phyloP scores from a whole-genome alignment of 257 asterid species.

The Salvia rosmarinus region DNA sequence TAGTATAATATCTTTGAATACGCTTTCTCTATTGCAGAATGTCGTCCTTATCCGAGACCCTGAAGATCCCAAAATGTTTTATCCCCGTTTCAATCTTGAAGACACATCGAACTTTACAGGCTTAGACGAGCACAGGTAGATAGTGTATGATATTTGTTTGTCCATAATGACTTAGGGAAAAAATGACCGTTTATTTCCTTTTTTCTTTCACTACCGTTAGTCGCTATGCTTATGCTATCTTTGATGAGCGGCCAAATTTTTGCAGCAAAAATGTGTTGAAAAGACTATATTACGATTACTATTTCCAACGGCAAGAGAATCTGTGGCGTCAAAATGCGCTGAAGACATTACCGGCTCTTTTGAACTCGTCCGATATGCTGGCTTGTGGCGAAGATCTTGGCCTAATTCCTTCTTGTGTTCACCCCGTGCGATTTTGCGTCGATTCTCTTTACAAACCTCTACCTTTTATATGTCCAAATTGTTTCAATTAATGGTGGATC shows the following conservation, averaged over 20 bases:
- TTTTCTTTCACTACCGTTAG: background rate
- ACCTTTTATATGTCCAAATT: background rate
- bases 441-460: background rate
- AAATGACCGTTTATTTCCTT: background rate
- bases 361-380: slow-evolving; percentile 97
- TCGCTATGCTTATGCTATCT: background rate
- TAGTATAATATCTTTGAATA: background rate
- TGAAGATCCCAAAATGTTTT: slow-evolving; percentile 74
- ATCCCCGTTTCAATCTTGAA: slow-evolving; percentile 95
- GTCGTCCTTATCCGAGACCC: slow-evolving; percentile 84
- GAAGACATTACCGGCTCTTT: slow-evolving; percentile 86
- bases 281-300: slow-evolving; percentile 84
- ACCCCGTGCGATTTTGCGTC: slow-evolving; percentile 64
- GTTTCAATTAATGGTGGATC: slow-evolving; percentile 9
- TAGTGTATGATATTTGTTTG: background rate
- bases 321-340: slow-evolving; percentile 93
- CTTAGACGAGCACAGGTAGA: slow-evolving; percentile 78
- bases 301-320: slow-evolving; percentile 89
- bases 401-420: slow-evolving; percentile 89
- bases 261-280: slow-evolving; percentile 82
- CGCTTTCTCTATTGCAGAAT: slow-evolving; percentile 54
- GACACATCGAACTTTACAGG: slow-evolving; percentile 76
- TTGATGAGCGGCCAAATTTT: slow-evolving; percentile 25
- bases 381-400: slow-evolving; percentile 99
- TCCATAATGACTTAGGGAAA: background rate